Evolutionary conservation across 371 early-diverging fungal genomes (phyloP).

Genomic region (Enterocytospora artemiae): DNA sequence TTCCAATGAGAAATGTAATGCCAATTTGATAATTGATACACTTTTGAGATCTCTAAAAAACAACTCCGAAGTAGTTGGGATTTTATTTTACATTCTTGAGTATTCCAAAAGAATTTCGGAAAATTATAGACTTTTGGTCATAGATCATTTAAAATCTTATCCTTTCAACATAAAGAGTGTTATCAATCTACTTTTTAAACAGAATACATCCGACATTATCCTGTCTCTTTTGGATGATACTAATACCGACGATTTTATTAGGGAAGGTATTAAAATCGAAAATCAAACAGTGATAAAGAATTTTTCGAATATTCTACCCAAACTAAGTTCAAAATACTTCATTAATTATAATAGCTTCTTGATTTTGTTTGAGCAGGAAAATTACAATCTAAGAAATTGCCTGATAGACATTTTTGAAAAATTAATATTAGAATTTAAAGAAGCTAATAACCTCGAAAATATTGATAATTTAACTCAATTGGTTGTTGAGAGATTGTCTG

Average conservation of each 20-base stretch:
- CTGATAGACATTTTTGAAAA: constrained; percentile 39
- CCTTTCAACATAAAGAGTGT: too few species aligned
- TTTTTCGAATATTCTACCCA: constrained; percentile 15
- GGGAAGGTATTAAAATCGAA: neutral
- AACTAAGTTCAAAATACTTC: constrained; percentile 18
- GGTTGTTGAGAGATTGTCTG: constrained; percentile 40
- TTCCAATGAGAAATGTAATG: too few species aligned
- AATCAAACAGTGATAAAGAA: constrained; percentile 32
- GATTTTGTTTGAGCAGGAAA: constrained; percentile 24
- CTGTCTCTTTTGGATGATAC: neutral
- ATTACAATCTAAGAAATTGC: constrained; percentile 42
- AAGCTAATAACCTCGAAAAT: constrained; percentile 34
- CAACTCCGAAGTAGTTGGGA: too few species aligned
- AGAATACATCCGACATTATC: neutral
- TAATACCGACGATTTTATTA: constrained; percentile 16
- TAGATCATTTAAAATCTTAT: too few species aligned
- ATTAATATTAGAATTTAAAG: constrained; percentile 29
- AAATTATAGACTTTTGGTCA: too few species aligned
- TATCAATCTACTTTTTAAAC: too few species aligned
- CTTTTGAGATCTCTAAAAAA: too few species aligned
- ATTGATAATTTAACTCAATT: constrained; percentile 18
- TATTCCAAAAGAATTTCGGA: too few species aligned
- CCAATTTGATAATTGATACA: too few species aligned
- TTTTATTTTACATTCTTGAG: too few species aligned
- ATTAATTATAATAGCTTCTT: constrained; percentile 26